These are phyloP conservation scores for Stramenopiles sp. DNA, from an alignment of 352 stramenopile species.

Conservation along the genomic window DNA sequence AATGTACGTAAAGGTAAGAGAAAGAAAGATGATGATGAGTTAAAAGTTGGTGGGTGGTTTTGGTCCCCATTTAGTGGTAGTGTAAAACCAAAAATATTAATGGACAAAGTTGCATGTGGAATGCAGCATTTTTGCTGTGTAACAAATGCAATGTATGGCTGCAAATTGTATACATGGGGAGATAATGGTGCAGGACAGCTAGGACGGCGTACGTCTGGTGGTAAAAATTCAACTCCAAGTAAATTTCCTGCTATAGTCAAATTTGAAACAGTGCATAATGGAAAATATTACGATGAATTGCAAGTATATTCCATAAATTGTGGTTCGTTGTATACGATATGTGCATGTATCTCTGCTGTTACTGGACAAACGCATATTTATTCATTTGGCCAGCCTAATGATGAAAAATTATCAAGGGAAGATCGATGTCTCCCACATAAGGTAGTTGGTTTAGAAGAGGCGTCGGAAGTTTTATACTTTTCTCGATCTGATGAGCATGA, in stretches of 20 bases:
- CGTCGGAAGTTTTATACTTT: background rate
- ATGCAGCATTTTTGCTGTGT: conserved; percentile 5
- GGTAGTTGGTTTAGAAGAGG: background rate
- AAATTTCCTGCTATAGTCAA: background rate
- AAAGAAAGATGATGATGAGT: background rate
- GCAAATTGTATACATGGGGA: background rate
- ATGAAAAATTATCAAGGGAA: background rate
- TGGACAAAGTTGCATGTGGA: background rate
- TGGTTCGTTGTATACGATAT: background rate
- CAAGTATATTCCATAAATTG: background rate
- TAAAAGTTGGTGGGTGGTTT: background rate
- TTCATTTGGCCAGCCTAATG: conserved; percentile 1
- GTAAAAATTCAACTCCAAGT: background rate
- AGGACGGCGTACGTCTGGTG: background rate
- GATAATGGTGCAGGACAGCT: conserved; percentile 3
- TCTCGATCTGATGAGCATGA: background rate
- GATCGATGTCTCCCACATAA: background rate
- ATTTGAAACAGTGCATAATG: background rate
- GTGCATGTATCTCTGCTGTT: background rate
- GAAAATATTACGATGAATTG: background rate
- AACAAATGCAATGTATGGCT: background rate
- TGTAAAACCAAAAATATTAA: conserved; percentile 1
- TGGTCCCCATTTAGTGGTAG: background rate
- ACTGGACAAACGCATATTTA: background rate
- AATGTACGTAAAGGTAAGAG: background rate